Evolutionary conservation across 768 basidiomycete genomes (phyloP).

Genomic region (Tylopilus intermedius): DNA sequence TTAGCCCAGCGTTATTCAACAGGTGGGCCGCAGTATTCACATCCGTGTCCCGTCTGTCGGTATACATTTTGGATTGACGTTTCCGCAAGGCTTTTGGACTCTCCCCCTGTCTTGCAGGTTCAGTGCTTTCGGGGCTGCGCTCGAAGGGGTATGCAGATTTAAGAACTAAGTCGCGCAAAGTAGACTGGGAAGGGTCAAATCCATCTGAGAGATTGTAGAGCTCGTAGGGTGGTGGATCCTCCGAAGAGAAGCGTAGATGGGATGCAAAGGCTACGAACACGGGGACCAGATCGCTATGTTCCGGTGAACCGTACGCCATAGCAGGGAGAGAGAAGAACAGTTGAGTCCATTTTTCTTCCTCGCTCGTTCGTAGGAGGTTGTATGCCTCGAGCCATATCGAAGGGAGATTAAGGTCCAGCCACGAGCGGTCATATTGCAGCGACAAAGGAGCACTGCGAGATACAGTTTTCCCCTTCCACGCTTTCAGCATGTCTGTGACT

Average conservation of each 20-base stretch:
- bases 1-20: constrained; percentile 17
- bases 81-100: neutral
- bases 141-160: neutral
- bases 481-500: constrained; percentile 7
- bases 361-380: constrained; percentile 18
- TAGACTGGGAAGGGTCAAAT: neutral
- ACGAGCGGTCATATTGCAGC: constrained; percentile 25
- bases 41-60: constrained; percentile 8
- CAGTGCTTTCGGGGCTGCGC: constrained; percentile 11
- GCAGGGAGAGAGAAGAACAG: constrained; percentile 32
- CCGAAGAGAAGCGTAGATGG: constrained; percentile 2
- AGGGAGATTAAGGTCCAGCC: constrained; percentile 22
- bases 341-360: constrained; percentile 11
- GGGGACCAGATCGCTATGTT: constrained; percentile 15
- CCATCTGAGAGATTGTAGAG: constrained; percentile 11
- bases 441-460: constrained; percentile 1
- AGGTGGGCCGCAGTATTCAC: neutral
- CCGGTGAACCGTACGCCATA: constrained; percentile 26
- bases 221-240: constrained; percentile 16
- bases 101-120: neutral
- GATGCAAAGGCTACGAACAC: constrained; percentile 31
- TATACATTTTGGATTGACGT: constrained; percentile 9
- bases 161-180: neutral
- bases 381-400: constrained; percentile 28
- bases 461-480: neutral